Evolutionary conservation across 106 monocot genomes (phyloP), one percentile per base, ranked within the genome.

Genomic region (Dioscorea dumetorum): DNA sequence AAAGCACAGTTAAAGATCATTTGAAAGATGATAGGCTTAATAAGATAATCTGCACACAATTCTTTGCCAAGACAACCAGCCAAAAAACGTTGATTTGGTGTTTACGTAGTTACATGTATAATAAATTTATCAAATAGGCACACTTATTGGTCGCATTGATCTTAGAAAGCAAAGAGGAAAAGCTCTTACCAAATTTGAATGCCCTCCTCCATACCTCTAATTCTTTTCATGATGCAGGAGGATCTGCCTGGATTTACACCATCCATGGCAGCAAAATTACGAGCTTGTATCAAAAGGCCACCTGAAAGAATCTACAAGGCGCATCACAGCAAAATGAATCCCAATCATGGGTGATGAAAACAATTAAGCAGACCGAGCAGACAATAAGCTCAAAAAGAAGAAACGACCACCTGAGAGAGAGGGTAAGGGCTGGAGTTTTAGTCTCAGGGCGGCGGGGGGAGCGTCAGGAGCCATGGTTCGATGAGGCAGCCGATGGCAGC

Each of bases 401-500:
- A 18, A 72, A 61, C 63, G 72, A 33, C 63, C 53, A 62, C 72
- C 63, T 61, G 28, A 72, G 62, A 20, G 62, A 21, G 72, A 50
- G 5, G 67, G 50, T 22, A 52, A n/a, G 17, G 28, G 28, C 28
- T 3, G 28, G 28, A 28, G 3, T 28, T 28, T 28, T 3, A 28
- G 28, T 3, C 28, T 28, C 28, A 28, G 28, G 28, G 67, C 41
- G n/a, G 70, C 11, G 19, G 65, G 7, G 41, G 20, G 17, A 17
- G 24, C 20, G n/a, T 66, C 48, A 51, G 78, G n/a, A 22, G 68
- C 20, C 22, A 72, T 24, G 14, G 72, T 52, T 49, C 72, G 32
- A 72, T 72, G 32, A 72, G 72, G 17, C 63, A 62, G 11, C 72
- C 63, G 48, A 72, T 62, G 33, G 62, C 59, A 16, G 62, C 72